A percentile compares a stretch with the other conserved stretches of the same genome.
Conservation (phyloP, 345 rosid genomes). For the Turritis glabra region DNA sequence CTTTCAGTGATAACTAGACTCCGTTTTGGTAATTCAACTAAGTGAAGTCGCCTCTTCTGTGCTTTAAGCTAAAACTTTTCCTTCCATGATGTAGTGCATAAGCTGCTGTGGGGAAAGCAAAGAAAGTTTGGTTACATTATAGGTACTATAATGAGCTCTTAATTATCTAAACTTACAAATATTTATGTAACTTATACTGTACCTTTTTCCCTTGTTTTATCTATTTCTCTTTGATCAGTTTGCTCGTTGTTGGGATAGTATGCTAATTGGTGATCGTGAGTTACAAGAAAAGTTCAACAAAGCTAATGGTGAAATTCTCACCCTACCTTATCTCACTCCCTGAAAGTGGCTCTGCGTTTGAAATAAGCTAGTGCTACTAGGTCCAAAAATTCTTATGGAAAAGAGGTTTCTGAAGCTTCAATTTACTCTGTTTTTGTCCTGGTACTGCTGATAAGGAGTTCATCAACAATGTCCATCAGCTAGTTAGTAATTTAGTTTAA, state of each 20-base stretch:
- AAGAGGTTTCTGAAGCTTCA: not conserved
- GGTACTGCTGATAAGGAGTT: not conserved
- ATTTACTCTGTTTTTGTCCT: not conserved
- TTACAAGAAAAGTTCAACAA: constrained; percentile 68
- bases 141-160: not conserved
- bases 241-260: constrained; percentile 53
- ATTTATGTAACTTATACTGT: too few species aligned
- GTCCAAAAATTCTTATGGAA: not conserved
- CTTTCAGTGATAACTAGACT: too few species aligned
- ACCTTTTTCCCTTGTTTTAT: not conserved
- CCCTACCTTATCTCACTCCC: not conserved
- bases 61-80: too few species aligned
- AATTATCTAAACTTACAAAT: not conserved
- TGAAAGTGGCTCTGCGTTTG: too few species aligned
- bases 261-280: constrained; percentile 59
- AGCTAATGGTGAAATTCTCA: constrained; percentile 53
- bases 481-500: not conserved
- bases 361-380: not conserved
- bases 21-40: not conserved
- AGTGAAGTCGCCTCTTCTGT: too few species aligned
- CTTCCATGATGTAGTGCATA: too few species aligned
- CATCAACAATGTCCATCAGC: not conserved
- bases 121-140: too few species aligned
- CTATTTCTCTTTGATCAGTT: constrained; percentile 37
- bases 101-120: constrained; percentile 78